Evolutionary conservation across 768 basidiomycete species (phyloP), one percentile per base, ranked within the genome.

Genomic region (Suillus hirtellus): DNA sequence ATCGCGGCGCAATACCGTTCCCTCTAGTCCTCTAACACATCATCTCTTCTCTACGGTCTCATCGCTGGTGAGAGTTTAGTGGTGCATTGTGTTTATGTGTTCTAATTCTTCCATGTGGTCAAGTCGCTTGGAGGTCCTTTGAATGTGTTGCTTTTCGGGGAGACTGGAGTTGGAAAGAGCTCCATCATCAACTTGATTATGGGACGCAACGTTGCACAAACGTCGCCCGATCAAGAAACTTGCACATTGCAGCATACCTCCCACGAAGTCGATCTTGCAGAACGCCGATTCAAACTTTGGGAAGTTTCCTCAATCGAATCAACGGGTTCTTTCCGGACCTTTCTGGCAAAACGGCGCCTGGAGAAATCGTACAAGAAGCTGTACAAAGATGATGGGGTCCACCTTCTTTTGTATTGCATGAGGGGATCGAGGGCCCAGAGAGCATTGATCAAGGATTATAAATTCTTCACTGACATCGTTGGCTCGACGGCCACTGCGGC

Each of bases 371-470:
- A 60, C 66, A 19, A 52, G 11, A 31, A 52, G 17, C 17, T 52
- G 17, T 68, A 82, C 52, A 70, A 64, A 14, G 70, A 66, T 24
- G 73, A 68, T 10, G 75, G 76, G 7, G 56, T 76, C 37, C 65
- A 69, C 49, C 71, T 76, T 9, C 62, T 76, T 8, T 66, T 76
- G 50, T 76, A 75, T 54, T 78, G 76, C 59, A 66, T 77, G 47
- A 76, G 77, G 14, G 75, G 69, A 15, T 56, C 68, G 12, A 67
- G 66, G 27, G 61, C 74, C 35, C 71, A 66, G 27, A 70, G 67
- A 46, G 68, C 67, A 27, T 52, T 73, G 54, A 46, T 65, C 35
- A 73, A 66, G 60, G 77, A 52, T 19, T 52, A 52, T 52, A 19
- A 52, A 72, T 58, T 78, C 74, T 76, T 55, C 68, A 62, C 21